phyloP scores from a whole-genome alignment of 2,329 filamentous ascomycete genomes.

The Trichoderma atroviride region DNA sequence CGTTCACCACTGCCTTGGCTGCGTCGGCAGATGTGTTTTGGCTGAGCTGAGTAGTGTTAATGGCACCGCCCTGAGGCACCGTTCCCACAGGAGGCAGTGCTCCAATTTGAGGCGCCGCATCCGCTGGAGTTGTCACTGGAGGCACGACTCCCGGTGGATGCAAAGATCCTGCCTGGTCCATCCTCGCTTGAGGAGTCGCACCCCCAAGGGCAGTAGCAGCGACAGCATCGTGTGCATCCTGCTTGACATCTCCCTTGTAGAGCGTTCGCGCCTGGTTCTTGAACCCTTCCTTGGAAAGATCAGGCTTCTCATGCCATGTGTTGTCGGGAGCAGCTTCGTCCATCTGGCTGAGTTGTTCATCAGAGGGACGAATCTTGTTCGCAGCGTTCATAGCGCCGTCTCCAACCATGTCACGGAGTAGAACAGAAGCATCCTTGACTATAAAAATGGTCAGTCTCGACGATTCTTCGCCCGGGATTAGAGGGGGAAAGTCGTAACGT shows the following conservation, averaged over 20 bases:
- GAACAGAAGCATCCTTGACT: slow-evolving; percentile 76
- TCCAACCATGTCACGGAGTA: slow-evolving; percentile 87
- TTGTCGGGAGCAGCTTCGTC: slow-evolving; percentile 88
- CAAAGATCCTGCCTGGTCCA: background rate
- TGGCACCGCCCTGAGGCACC: background rate
- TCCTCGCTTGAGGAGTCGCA: background rate
- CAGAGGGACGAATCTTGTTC: slow-evolving; percentile 71
- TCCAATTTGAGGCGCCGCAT: slow-evolving; percentile 45
- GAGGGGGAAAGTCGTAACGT: slow-evolving; percentile 46
- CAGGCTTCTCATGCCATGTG: slow-evolving; percentile 86
- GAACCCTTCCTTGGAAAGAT: slow-evolving; percentile 70
- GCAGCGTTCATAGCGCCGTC: slow-evolving; percentile 85
- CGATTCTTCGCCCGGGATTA: background rate
- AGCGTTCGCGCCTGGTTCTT: slow-evolving; percentile 68
- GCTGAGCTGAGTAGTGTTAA: slow-evolving; percentile 38
- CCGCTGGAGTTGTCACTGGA: slow-evolving; percentile 35
- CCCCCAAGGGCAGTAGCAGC: slow-evolving; percentile 58
- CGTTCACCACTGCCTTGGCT: slow-evolving; percentile 51
- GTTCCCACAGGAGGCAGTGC: slow-evolving; percentile 41
- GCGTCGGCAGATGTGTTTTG: slow-evolving; percentile 39
- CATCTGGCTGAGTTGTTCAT: slow-evolving; percentile 75
- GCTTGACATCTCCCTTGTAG: slow-evolving; percentile 57
- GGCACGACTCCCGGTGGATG: background rate
- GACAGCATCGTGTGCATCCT: slow-evolving; percentile 64
- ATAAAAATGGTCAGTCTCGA: slow-evolving; percentile 28